phyloP scores from a whole-genome alignment of 2,329 filamentous ascomycete species.

The Alternaria ventricosa region DNA sequence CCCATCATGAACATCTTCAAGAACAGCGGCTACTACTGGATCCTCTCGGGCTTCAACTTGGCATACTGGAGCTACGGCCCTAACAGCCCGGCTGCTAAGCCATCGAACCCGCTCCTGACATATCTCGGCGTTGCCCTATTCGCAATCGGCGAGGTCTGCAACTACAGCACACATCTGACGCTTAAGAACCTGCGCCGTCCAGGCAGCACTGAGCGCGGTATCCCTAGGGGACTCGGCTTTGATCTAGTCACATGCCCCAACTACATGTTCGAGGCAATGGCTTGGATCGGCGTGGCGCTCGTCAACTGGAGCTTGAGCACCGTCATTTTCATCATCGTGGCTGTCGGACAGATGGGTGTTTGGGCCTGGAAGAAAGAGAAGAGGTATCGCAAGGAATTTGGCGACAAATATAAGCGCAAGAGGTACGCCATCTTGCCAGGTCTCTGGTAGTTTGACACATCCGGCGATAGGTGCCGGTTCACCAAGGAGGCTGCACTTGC shows the following conservation, averaged over 20 bases:
- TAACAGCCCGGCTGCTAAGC: slow-evolving; percentile 67
- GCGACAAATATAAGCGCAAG: slow-evolving; percentile 96
- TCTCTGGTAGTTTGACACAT: slow-evolving; percentile 60
- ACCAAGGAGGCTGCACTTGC: background rate
- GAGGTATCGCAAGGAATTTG: slow-evolving; percentile 88
- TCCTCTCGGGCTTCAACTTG: slow-evolving; percentile 78
- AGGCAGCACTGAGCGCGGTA: slow-evolving; percentile 82
- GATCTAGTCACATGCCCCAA: slow-evolving; percentile 91
- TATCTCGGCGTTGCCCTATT: slow-evolving; percentile 75
- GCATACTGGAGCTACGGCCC: slow-evolving; percentile 87
- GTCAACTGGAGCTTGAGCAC: slow-evolving; percentile 82
- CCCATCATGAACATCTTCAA: slow-evolving; percentile 89
- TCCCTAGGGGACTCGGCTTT: slow-evolving; percentile 86
- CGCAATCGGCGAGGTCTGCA: slow-evolving; percentile 77
- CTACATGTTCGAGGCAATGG: slow-evolving; percentile 89
- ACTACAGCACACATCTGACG: slow-evolving; percentile 79
- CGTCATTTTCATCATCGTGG: slow-evolving; percentile 75
- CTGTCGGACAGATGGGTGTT: slow-evolving; percentile 77
- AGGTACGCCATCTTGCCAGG: slow-evolving; percentile 81
- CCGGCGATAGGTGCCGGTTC: background rate
- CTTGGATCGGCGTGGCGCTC: slow-evolving; percentile 84
- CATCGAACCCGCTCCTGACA: slow-evolving; percentile 53
- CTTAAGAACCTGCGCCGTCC: slow-evolving; percentile 77
- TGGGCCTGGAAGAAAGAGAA: slow-evolving; percentile 95
- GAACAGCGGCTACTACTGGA: slow-evolving; percentile 95